These are phyloP conservation scores for Pisolithus thermaeus DNA, from an alignment of 1,284 basidiomycete genomes.

Conservation along the genomic window DNA sequence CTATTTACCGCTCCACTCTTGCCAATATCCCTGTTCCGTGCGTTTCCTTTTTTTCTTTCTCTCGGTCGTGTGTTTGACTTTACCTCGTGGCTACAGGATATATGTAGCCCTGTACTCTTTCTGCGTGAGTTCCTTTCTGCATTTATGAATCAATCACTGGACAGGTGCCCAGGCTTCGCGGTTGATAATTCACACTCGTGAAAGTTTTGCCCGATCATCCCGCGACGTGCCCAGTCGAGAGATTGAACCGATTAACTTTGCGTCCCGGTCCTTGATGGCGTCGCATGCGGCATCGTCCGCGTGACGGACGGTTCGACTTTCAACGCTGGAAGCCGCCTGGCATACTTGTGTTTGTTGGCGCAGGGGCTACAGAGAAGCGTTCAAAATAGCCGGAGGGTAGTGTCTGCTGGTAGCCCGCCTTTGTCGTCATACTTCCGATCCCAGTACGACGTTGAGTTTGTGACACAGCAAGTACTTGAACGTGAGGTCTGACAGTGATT, in stretches of 20 bases:
- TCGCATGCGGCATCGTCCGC: not conserved
- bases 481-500: too few relatives aligned
- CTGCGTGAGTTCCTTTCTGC: too few relatives aligned
- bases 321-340: too few relatives aligned
- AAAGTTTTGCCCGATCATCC: not conserved
- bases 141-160: not conserved
- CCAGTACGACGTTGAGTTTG: too few relatives aligned
- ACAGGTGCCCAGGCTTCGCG: not conserved
- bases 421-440: too few relatives aligned
- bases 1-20: not conserved
- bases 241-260: not conserved
- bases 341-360: too few relatives aligned
- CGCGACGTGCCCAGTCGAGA: too few relatives aligned
- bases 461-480: too few relatives aligned
- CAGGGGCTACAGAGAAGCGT: too few relatives aligned
- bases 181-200: not conserved
- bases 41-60: not conserved
- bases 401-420: too few relatives aligned
- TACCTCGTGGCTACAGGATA: not conserved
- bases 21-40: not conserved
- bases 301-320: not conserved
- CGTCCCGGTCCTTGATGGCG: not conserved
- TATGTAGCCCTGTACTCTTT: too few relatives aligned
- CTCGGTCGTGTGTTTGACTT: not conserved
- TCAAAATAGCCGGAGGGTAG: too few relatives aligned